Evolutionary conservation across 2,329 filamentous ascomycete species (phyloP), one percentile per base, ranked within the genome.

Genomic region (Dryadomyces quercus-mongolicae): DNA sequence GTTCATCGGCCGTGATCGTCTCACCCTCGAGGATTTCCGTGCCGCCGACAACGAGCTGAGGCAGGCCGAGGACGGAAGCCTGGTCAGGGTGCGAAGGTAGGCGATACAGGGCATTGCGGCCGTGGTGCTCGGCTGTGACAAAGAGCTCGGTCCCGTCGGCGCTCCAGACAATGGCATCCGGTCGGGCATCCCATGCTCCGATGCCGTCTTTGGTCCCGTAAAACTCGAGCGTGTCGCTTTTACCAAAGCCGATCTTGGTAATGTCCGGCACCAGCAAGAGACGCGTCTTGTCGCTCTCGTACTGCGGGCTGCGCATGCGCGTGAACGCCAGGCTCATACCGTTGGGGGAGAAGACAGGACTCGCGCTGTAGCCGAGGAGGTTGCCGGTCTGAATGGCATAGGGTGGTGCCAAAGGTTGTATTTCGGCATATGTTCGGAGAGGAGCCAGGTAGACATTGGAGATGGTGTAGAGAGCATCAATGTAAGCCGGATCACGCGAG

Each of bases 281-380:
- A 47, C 82, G 77, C 47, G 84, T 77, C 66, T 86, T 86, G 70
- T 95, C 89, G 16, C 85, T 80, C 67, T 96, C 90, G 65, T 95
- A 95, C 56, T 85, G 81, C 52, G 80, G 75, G 54, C 77, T 77
- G 58, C 79, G 77, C 90, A 94, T 95, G 57, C 86, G 81, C 34
- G 88, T 74, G 65, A 94, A 95, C 1, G 81, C 88, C 25, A 92
- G 72, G 56, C 78, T 77, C 40, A 74, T 78, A 10, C 88, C 87
- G 62, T 85, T 77, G 4, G 81, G 81, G 3, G 88, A 91, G 68
- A 94, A 95, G 0, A 78, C 75, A 0, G 90, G 89, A 2, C 71
- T 71, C 18, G 74, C 74, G 22, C 77, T 80, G 60, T 88, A 88
- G 7, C 86, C 86, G 57, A 74, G 69, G 63, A 86, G 65, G 70